Evolutionary conservation across 371 early-diverging fungal genomes (phyloP).

Genomic region (Mortierella sp.): DNA sequence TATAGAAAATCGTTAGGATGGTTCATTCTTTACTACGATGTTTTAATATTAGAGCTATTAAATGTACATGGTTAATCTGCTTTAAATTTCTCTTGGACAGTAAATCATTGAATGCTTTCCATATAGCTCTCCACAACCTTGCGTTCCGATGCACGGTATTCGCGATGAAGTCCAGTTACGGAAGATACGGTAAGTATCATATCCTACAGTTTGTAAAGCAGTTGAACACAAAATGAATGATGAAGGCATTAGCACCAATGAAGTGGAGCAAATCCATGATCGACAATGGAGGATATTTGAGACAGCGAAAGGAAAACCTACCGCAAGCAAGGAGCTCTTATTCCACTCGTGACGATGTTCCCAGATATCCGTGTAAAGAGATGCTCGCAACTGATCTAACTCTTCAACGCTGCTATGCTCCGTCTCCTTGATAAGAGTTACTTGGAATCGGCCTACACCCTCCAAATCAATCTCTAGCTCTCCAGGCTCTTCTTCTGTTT

Average conservation of each 20-base stretch:
- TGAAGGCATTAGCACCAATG: neutral
- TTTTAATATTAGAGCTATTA: too few species aligned
- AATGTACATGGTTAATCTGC: too few species aligned
- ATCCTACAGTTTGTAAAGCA: constrained; percentile 18
- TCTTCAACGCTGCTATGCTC: constrained; percentile 39
- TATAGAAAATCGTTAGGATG: too few species aligned
- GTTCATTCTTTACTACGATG: too few species aligned
- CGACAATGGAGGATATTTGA: neutral
- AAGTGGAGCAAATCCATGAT: neutral
- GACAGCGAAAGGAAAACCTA: constrained; percentile 1
- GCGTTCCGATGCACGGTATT: constrained; percentile 21
- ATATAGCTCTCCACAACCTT: constrained; percentile 5
- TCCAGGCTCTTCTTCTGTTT: constrained; percentile 15
- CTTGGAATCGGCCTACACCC: constrained; percentile 5
- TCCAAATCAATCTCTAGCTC: constrained; percentile 19
- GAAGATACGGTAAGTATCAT: constrained; percentile 24
- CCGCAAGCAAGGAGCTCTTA: constrained; percentile 28
- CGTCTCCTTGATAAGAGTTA: constrained; percentile 27
- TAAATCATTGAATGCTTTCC: neutral
- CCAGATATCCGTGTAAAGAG: constrained; percentile 47
- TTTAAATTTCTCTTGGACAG: too few species aligned
- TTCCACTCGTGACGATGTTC: constrained; percentile 42
- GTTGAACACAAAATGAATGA: neutral
- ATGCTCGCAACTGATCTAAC: constrained; percentile 46
- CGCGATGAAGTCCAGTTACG: constrained; percentile 22